Conservation (phyloP, 345 rosid genomes). For the Excoecaria agallocha region DNA sequence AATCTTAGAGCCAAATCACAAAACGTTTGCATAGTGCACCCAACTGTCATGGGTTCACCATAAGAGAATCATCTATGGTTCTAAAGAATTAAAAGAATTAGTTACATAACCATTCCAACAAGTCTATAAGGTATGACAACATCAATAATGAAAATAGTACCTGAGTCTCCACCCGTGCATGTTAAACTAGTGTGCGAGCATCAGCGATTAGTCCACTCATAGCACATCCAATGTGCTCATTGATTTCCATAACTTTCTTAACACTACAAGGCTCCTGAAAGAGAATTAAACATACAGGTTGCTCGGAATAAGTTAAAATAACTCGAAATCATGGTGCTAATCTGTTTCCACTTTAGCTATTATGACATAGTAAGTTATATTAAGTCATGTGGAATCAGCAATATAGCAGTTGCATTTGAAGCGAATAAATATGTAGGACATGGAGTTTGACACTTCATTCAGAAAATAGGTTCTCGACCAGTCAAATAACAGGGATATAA, state of each 20-base stretch:
- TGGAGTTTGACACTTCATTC: too few relatives aligned
- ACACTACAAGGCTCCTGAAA: slow-evolving; percentile 95
- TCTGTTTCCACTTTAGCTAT: too few relatives aligned
- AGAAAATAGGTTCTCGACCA: too few relatives aligned
- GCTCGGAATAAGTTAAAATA: neutral
- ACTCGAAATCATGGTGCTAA: neutral
- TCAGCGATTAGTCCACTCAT: slow-evolving; percentile 99
- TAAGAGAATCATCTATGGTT: slow-evolving; percentile 91
- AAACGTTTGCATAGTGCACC: slow-evolving; percentile 92
- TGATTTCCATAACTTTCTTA: slow-evolving; percentile 96
- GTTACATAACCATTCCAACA: neutral
- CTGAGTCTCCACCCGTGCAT: slow-evolving; percentile 98
- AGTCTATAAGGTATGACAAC: too few relatives aligned
- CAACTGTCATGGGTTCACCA: slow-evolving; percentile 97
- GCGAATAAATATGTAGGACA: too few relatives aligned
- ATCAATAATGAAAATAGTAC: too few relatives aligned
- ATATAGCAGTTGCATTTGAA: too few relatives aligned
- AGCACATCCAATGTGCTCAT: slow-evolving; percentile 95
- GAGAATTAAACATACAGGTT: slow-evolving; percentile 4
- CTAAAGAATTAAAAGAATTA: slow-evolving; percentile 24
- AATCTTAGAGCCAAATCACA: slow-evolving; percentile 92
- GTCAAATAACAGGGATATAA: too few relatives aligned
- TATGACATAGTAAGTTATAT: too few relatives aligned
- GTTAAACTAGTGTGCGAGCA: slow-evolving; percentile 97
- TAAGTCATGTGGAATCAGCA: too few relatives aligned